Evolutionary conservation across 164 flowering plant species (phyloP).

Genomic region (Tetrastigma voinierianum): DNA sequence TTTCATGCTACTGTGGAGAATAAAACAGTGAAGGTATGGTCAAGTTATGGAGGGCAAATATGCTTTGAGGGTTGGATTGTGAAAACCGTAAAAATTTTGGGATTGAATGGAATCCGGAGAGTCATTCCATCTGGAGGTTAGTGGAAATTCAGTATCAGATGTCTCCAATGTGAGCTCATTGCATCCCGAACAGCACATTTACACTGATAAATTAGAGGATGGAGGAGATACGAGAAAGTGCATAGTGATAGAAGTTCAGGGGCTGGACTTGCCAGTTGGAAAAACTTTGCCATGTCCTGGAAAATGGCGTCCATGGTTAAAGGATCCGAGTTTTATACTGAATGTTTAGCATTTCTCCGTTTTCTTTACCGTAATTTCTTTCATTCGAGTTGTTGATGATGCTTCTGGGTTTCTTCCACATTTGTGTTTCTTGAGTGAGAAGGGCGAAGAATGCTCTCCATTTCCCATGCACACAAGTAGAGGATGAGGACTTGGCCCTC

Average conservation of each 20-base stretch:
- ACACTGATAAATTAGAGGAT: slow-evolving; percentile 34
- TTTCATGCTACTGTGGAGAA: slow-evolving; percentile 45
- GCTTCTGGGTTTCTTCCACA: background rate
- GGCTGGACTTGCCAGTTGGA: slow-evolving; percentile 55
- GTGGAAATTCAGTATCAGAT: slow-evolving; percentile 30
- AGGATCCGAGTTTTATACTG: background rate
- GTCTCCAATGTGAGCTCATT: slow-evolving; percentile 25
- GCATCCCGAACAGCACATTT: slow-evolving; percentile 28
- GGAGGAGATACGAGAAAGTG: slow-evolving; percentile 30
- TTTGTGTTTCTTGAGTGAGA: slow-evolving; percentile 24
- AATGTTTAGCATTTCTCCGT: background rate
- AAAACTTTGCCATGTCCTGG: slow-evolving; percentile 66
- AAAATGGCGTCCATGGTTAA: slow-evolving; percentile 45
- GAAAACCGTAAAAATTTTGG: slow-evolving; percentile 56
- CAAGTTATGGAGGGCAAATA: slow-evolving; percentile 59
- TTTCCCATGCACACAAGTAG: slow-evolving; percentile 4
- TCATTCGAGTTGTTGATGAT: background rate
- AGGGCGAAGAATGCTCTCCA: slow-evolving; percentile 20
- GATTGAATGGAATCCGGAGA: slow-evolving; percentile 42
- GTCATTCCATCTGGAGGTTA: slow-evolving; percentile 37
- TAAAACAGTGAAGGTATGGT: slow-evolving; percentile 58
- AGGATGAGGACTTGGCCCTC: background rate
- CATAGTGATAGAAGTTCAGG: slow-evolving; percentile 52
- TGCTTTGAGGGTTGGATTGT: slow-evolving; percentile 50
- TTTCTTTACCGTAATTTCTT: background rate